phyloP scores from a whole-genome alignment of 2,329 filamentous ascomycete genomes.

The Diaporthe australafricana region DNA sequence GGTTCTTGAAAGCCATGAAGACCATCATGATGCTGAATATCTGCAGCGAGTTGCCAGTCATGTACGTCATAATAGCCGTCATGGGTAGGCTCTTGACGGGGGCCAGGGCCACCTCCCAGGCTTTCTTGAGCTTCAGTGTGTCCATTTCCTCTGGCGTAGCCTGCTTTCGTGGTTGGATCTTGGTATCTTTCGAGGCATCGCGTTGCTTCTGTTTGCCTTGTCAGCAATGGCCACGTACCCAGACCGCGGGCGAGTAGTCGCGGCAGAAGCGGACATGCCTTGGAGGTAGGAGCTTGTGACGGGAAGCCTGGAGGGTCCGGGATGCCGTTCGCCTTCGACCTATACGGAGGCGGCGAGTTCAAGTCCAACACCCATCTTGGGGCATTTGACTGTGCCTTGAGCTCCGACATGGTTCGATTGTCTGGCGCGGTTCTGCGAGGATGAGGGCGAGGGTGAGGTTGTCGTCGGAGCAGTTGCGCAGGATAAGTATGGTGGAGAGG shows the following conservation, averaged over 20 bases:
- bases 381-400: conserved; percentile 44
- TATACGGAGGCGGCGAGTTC: conserved; percentile 74
- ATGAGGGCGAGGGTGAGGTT: neutral
- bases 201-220: conserved; percentile 54
- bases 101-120: conserved; percentile 95
- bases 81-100: conserved; percentile 96
- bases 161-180: conserved; percentile 68
- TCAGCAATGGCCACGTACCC: neutral
- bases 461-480: neutral
- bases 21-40: conserved; percentile 99
- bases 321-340: conserved; percentile 72
- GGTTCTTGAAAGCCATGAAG: conserved; percentile 98
- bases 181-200: conserved; percentile 59
- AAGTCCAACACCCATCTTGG: conserved; percentile 89
- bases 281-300: conserved; percentile 63
- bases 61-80: conserved; percentile 99
- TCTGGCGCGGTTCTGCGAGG: neutral
- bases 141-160: conserved; percentile 89
- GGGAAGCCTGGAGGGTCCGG: conserved; percentile 90
- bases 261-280: conserved; percentile 56
- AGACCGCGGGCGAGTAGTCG: neutral
- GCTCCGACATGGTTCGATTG: conserved; percentile 43
- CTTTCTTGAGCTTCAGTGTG: conserved; percentile 96
- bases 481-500: neutral
- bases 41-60: conserved; percentile 97